Evolutionary conservation across 2,329 filamentous ascomycete species (phyloP), one percentile per base, ranked within the genome.

Genomic region (Botrytis fragariae): DNA sequence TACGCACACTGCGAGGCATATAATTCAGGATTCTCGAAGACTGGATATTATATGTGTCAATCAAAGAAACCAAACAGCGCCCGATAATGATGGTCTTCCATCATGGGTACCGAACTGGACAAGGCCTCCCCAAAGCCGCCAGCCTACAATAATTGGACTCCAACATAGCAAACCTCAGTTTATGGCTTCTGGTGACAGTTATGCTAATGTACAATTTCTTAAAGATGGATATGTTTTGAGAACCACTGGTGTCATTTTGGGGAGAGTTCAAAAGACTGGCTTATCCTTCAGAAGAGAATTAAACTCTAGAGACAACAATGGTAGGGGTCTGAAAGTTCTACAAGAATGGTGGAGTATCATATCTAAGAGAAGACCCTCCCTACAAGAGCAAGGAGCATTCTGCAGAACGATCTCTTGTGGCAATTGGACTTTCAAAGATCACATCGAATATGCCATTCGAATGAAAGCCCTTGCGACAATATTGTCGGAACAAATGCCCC

Each of bases 51-150:
- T 79, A 35, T 79, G 77, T 61, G 77, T 78, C 29, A 78, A 77
- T 60, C 77, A 78, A 62, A 74, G 76, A 64, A 78, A 77, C 57
- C 77, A 78, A 62, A 74, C 75, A 62, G 72, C 77, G 62, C 18
- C 44, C 16, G 45, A 69, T 10, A 42, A 69, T 45, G 71, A 72
- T 7, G 35, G 73, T 1, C 72, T 80, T 4, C 79, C 77, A n/a
- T 74, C 73, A 7, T 80, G 78, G 78, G 77, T 73, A 25, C 76
- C 77, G 4, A 76, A 79, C 48, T 79, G 79, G 79, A 77, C 75
- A 4, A 75, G 79, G 6, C 76, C 75, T 18, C 72, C 67, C 0
- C 10, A 45, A 7, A 74, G 54, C 10, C 35, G 60, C 9, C 75
- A 75, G 1, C 59, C 75, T 3, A 73, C 73, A 35, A 61, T 75